Evolutionary conservation across 208 protist genomes (phyloP).

Genomic region (Kentomonas sorsogonicus): DNA sequence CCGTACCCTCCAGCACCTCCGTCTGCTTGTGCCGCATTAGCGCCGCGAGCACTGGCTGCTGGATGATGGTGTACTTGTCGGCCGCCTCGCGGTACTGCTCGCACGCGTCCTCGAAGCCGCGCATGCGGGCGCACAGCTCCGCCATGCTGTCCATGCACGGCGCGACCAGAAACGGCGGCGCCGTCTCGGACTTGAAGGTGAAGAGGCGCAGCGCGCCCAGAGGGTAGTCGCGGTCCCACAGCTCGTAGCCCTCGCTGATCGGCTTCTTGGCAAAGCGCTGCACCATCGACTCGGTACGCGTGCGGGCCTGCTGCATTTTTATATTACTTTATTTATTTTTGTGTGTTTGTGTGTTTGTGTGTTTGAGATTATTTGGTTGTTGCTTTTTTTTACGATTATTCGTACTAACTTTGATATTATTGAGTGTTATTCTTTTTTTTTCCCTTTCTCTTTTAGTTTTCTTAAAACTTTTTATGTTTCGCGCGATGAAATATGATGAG

Average conservation of each 20-base stretch:
- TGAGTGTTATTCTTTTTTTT: not conserved
- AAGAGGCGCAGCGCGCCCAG: constrained; percentile 84
- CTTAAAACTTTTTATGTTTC: no score
- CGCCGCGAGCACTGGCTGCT: constrained; percentile 67
- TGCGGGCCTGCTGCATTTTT: constrained; percentile 59
- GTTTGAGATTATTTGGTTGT: not conserved
- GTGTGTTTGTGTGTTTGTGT: not conserved
- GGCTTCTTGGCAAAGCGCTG: constrained; percentile 81
- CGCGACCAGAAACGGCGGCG: constrained; percentile 80
- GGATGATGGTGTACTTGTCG: constrained; percentile 78
- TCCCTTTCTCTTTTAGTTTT: not conserved
- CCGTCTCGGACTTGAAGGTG: constrained; percentile 83
- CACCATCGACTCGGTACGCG: constrained; percentile 84
- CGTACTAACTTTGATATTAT: not conserved
- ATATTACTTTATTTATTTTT: constrained; percentile 9
- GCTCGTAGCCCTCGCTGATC: constrained; percentile 81
- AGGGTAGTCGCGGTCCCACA: constrained; percentile 87
- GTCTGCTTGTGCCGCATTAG: constrained; percentile 72
- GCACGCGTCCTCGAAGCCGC: constrained; percentile 70
- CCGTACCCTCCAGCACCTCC: constrained; percentile 46
- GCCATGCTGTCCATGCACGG: constrained; percentile 78
- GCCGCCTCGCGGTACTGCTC: constrained; percentile 72
- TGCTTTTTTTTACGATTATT: not conserved
- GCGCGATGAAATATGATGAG: no score
- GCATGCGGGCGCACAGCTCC: constrained; percentile 74